Evolutionary conservation across 2,329 filamentous ascomycete genomes (phyloP).

Genomic region (Epichloe brachyelytri): DNA sequence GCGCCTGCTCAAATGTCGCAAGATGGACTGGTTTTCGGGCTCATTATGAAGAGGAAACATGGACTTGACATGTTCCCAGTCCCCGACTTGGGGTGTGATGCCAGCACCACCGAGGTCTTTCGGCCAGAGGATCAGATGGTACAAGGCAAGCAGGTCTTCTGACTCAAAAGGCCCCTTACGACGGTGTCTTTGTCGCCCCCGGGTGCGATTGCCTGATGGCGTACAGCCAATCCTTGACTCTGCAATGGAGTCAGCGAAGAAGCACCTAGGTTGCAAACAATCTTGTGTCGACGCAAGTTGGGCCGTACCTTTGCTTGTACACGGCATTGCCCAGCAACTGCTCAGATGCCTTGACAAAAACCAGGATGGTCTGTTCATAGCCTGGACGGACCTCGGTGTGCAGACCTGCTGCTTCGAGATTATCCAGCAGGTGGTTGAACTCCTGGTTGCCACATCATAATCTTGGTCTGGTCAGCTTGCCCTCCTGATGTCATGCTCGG

Average conservation of each 20-base stretch:
- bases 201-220: constrained; percentile 55
- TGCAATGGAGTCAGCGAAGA: constrained; percentile 15
- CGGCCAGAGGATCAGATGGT: constrained; percentile 50
- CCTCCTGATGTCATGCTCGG: neutral
- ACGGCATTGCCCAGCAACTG: constrained; percentile 51
- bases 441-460: constrained; percentile 21
- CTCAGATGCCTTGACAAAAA: constrained; percentile 53
- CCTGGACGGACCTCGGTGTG: constrained; percentile 61
- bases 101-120: constrained; percentile 48
- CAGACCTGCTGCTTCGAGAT: constrained; percentile 49
- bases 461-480: constrained; percentile 13
- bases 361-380: constrained; percentile 50
- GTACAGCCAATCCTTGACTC: constrained; percentile 64
- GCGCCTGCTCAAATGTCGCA: constrained; percentile 42
- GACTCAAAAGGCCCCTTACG: constrained; percentile 41
- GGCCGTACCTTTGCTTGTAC: constrained; percentile 47
- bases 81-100: constrained; percentile 42
- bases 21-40: constrained; percentile 39
- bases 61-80: constrained; percentile 47
- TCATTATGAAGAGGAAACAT: constrained; percentile 53
- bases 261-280: neutral
- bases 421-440: constrained; percentile 36
- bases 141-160: constrained; percentile 57
- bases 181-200: constrained; percentile 37
- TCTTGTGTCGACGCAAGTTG: neutral